Evolutionary conservation across 2,329 filamentous ascomycete species (phyloP), one percentile per base, ranked within the genome.

Genomic region (Aspergillus sergii): DNA sequence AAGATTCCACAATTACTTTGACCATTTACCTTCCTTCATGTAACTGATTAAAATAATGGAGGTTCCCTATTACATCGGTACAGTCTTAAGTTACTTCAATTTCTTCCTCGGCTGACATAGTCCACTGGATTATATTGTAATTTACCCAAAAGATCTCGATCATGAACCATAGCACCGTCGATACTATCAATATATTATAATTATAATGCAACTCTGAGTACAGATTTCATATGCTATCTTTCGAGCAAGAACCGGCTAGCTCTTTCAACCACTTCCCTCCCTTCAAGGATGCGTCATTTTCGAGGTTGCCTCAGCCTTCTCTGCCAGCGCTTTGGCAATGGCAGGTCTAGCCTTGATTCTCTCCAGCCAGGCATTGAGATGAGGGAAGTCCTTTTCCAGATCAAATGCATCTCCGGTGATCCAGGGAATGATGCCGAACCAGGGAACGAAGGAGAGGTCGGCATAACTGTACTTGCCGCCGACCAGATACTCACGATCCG

Each of bases 401-500:
- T 76, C 68, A n/a, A 75, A 62, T 14, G 39, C 43, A 28, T 63
- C 59, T 14, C 56, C 63, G 16, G 58, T 61, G 9, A 64, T 19
- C 23, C 19, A 32, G 14, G 58, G 59, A 41, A 68, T 51, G 4
- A 63, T 51, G 19, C 30, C 58, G 28, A 72, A 73, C 79, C 79
- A 83, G 7, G 77, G 69, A 56, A 79, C 65, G 63, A 81, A 83
- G 10, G 74, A 65, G 12, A 80, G 67, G 64, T 83, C 81, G 6
- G 73, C 80, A 70, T 78, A 82, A 6, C 76, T 79, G 61, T 70
- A 71, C 63, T 79, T 82, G 48, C 78, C 76, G 21, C 81, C 81
- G 0, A 82, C 78, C 16, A 84, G 71, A 62, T 75, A 83, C 34
- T 76, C 64, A 14, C 71, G 73, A 61, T 71, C 71, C 59, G 73